Conservation (phyloP, 1,139 yeast genomes). For the Geotrichum carabidarum region DNA sequence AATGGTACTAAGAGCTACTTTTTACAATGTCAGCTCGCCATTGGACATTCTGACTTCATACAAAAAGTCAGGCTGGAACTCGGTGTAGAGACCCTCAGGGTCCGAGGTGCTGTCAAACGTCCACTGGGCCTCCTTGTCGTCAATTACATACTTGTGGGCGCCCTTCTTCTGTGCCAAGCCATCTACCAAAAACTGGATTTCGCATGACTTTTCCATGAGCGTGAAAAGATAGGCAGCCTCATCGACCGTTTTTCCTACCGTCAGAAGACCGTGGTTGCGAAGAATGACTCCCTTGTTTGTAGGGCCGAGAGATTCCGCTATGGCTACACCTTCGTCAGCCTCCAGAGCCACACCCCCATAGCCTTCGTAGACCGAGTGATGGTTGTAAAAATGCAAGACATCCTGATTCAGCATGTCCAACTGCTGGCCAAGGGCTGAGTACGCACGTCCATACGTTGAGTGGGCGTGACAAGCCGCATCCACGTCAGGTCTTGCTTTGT, state of each 20-base stretch:
- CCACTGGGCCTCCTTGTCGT: conserved; percentile 66
- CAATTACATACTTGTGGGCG: conserved; percentile 40
- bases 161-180: conserved; percentile 41
- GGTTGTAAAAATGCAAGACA: conserved; percentile 60
- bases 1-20: background rate
- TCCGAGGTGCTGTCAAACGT: conserved; percentile 59
- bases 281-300: conserved; percentile 59
- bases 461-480: conserved; percentile 82
- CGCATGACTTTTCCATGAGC: conserved; percentile 63
- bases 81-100: conserved; percentile 64
- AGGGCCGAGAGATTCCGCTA: conserved; percentile 61
- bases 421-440: conserved; percentile 63
- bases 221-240: conserved; percentile 76
- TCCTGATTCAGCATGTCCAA: conserved; percentile 81
- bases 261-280: conserved; percentile 73
- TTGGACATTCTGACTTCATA: conserved; percentile 38
- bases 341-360: conserved; percentile 82
- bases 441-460: conserved; percentile 69
- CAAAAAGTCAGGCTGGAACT: conserved; percentile 63
- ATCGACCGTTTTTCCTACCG: conserved; percentile 73
- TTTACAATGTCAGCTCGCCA: conserved; percentile 23
- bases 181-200: conserved; percentile 65
- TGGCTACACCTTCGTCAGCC: conserved; percentile 60
- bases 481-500: conserved; percentile 72
- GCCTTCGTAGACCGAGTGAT: conserved; percentile 59